Percentiles rank a stretch among this genome's conserved stretches.
Conservation (phyloP, 352 stramenopile species). For the Globisporangium mamillatum region DNA sequence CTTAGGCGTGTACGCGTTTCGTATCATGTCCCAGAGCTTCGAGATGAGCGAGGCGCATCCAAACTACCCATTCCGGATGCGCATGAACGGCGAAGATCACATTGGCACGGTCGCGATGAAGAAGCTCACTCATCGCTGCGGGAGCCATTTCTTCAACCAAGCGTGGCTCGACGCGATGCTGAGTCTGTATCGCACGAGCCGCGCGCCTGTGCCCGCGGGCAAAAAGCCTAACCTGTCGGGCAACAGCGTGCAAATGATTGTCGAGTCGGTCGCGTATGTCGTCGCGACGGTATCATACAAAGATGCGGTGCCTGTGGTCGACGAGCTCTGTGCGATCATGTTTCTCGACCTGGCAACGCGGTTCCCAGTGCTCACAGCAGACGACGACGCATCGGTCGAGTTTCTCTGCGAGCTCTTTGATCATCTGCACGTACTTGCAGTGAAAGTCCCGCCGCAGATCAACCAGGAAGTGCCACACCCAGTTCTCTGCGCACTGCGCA, state of each 20-base stretch:
- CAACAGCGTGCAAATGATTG: constrained; percentile 53
- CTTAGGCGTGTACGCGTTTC: constrained; percentile 53
- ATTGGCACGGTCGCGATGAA: constrained; percentile 64
- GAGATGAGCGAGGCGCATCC: constrained; percentile 36
- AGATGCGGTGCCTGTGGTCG: constrained; percentile 55
- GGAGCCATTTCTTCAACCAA: constrained; percentile 58
- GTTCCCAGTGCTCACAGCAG: constrained; percentile 38
- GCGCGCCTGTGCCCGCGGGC: constrained; percentile 17
- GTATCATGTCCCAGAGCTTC: constrained; percentile 72
- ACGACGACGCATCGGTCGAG: constrained; percentile 47
- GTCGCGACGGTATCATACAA: constrained; percentile 65
- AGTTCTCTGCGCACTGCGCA: constrained; percentile 51
- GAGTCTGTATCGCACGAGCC: constrained; percentile 51
- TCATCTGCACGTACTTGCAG: constrained; percentile 57
- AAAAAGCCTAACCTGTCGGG: constrained; percentile 29
- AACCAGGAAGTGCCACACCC: constrained; percentile 62
- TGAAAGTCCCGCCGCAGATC: constrained; percentile 54
- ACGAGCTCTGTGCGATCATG: constrained; percentile 61
- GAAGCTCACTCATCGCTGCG: constrained; percentile 67
- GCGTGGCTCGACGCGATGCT: constrained; percentile 73
- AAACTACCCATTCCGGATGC: constrained; percentile 42
- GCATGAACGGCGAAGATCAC: constrained; percentile 51
- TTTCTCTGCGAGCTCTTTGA: constrained; percentile 61
- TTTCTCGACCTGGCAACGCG: constrained; percentile 55
- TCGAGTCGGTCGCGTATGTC: constrained; percentile 69